These are phyloP conservation scores for Paraphoma sp. DNA, from an alignment of 2,329 filamentous ascomycete species.

Conservation along the genomic window DNA sequence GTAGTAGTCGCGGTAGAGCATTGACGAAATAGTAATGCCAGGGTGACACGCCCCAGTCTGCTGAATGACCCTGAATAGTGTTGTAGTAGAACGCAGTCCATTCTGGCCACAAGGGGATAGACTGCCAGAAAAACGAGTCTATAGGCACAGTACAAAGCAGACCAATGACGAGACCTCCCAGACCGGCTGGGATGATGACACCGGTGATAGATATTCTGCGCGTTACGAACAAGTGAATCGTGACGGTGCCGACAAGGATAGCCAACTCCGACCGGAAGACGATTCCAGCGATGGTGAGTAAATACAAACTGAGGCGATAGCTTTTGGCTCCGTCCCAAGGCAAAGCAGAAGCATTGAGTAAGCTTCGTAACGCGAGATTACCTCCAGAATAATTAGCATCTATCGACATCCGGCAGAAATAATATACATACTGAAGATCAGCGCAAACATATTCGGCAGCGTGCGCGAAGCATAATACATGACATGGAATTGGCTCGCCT, in stretches of 20 bases:
- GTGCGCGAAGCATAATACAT: conserved; percentile 92
- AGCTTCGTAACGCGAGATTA: conserved; percentile 65
- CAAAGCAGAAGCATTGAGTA: conserved; percentile 56
- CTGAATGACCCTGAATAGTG: conserved; percentile 80
- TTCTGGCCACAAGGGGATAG: conserved; percentile 82
- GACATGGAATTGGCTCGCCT: conserved; percentile 87
- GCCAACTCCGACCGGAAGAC: conserved; percentile 92
- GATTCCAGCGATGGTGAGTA: conserved; percentile 80
- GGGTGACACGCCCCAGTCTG: conserved; percentile 85
- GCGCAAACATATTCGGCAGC: conserved; percentile 96
- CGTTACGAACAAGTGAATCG: conserved; percentile 67
- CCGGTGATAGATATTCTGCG: conserved; percentile 60
- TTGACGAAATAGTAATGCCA: conserved; percentile 87
- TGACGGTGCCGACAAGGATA: conserved; percentile 74
- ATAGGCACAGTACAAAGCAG: conserved; percentile 74
- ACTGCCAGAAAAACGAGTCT: conserved; percentile 95
- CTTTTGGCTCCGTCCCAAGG: conserved; percentile 52
- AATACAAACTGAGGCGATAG: conserved; percentile 70
- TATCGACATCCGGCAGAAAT: background rate
- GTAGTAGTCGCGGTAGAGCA: conserved; percentile 79
- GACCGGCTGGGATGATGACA: conserved; percentile 70
- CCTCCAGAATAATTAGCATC: conserved; percentile 53
- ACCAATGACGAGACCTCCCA: conserved; percentile 69
- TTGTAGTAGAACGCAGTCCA: conserved; percentile 91
- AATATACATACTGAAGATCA: conserved; percentile 81